Evolutionary conservation across 2,329 filamentous ascomycete species (phyloP).

Genomic region (Colletotrichum viniferum): DNA sequence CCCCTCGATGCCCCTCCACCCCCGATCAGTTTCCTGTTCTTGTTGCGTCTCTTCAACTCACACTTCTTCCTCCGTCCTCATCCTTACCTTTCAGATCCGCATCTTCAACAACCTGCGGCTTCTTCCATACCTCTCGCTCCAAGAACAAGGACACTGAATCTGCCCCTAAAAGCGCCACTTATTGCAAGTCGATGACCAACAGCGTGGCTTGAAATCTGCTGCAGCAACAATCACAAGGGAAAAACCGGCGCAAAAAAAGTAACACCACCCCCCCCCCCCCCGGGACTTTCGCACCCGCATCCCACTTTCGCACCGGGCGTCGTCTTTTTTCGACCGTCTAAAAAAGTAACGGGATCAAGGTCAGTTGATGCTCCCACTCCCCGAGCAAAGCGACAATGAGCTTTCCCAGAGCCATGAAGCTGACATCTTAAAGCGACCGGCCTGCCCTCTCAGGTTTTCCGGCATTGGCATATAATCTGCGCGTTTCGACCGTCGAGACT

Average conservation of each 20-base stretch:
- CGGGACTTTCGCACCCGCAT: slow-evolving; percentile 12
- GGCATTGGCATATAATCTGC: background rate
- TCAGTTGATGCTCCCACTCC: slow-evolving; percentile 18
- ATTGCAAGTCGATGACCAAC: slow-evolving; percentile 15
- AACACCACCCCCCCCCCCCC: background rate
- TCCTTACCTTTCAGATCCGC: background rate
- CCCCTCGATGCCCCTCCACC: slow-evolving; percentile 12
- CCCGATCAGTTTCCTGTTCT: background rate
- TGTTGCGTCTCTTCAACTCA: background rate
- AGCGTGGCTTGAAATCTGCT: slow-evolving; percentile 14
- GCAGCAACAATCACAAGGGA: slow-evolving; percentile 2
- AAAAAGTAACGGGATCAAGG: slow-evolving; percentile 10
- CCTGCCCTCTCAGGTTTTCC: background rate
- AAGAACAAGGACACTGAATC: background rate
- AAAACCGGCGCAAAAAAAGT: background rate
- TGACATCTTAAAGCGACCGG: slow-evolving; percentile 14
- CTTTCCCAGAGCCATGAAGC: background rate
- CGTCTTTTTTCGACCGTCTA: background rate
- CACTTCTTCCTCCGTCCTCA: background rate
- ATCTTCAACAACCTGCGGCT: background rate
- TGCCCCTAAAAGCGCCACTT: background rate
- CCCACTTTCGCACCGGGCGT: slow-evolving; percentile 11
- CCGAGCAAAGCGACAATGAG: background rate
- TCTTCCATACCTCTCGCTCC: background rate
- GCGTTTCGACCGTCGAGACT: background rate